phyloP scores from a whole-genome alignment of 805 yeast genomes.

The Candida cerambycidarum region DNA sequence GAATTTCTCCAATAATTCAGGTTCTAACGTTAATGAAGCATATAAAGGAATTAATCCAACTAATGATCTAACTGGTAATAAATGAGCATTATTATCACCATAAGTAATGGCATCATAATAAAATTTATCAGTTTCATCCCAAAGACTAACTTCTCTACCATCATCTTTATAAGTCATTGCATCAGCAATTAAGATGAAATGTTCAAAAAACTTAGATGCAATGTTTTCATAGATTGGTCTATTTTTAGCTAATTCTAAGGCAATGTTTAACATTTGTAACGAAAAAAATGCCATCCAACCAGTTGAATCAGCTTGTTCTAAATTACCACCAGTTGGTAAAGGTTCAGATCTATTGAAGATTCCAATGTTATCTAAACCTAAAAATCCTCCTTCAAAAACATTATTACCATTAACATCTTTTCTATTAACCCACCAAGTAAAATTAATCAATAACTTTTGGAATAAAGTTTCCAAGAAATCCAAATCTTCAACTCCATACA shows the following conservation, averaged over 20 bases:
- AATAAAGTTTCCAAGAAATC: conserved; percentile 88
- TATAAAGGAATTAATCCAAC: conserved; percentile 91
- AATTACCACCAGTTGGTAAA: conserved; percentile 84
- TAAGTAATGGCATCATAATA: conserved; percentile 88
- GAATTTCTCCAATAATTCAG: conserved; percentile 71
- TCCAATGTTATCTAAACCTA: conserved; percentile 92
- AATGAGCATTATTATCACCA: conserved; percentile 65
- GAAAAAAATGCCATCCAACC: conserved; percentile 98
- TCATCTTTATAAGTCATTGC: conserved; percentile 75
- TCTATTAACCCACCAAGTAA: conserved; percentile 97
- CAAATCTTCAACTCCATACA: conserved; percentile 78
- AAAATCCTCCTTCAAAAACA: conserved; percentile 90
- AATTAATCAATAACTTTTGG: conserved; percentile 84
- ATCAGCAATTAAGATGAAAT: conserved; percentile 85
- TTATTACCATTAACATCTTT: conserved; percentile 85
- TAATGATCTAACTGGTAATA: conserved; percentile 80
- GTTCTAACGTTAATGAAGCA: conserved; percentile 86
- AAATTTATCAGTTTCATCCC: conserved; percentile 89
- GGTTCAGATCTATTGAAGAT: conserved; percentile 91
- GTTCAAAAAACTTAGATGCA: conserved; percentile 93
- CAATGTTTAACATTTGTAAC: conserved; percentile 87
- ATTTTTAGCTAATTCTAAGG: conserved; percentile 83
- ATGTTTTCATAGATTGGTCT: conserved; percentile 88
- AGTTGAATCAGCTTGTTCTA: conserved; percentile 93
- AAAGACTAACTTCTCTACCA: conserved; percentile 58